Evolutionary conservation across 306 rosid species (phyloP), one percentile per base, ranked within the genome.

Genomic region (Quercus berberidifolia): DNA sequence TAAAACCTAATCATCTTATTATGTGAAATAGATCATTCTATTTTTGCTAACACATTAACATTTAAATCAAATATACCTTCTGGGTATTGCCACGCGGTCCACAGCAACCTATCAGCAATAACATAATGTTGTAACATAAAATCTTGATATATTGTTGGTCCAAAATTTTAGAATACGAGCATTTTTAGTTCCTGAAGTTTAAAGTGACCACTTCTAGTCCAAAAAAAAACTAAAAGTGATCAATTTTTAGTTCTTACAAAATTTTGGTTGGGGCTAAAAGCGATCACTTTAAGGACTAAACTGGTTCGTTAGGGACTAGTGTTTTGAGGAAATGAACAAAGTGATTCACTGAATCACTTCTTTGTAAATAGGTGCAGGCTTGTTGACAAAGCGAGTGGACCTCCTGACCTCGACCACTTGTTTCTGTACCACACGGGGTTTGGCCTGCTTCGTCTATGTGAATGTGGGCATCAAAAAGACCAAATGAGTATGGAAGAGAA

Each of bases 321-420:
- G 46, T 41, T 41, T 41, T 41, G 17, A 49, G 31, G 2, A 6
- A 54, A 52, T 58, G 1, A 23, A 21, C 17, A 35, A 55, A 9
- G 64, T n/a, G 51, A 38, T 43, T 25, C 55, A 75, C 23, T 10
- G 6, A 80, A 69, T 23, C n/a, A 41, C 46, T 41, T 41, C 46
- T 41, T 8, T 41, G 46, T 41, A 41, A 1, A 41, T 8, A 41
- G 46, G 46, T 41, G 46, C 46, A 8, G 12, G 88, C 67, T 65
- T 15, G 52, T 86, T 89, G 21, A 92, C 93, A 21, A 91, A 92
- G 14, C 93, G 97, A 81, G 85, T 64, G 14, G 97, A 91, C 74
- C 98, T 88, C 81, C 97, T 86, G 13, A 94, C 92, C 8, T 33
- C 87, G 52, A 88, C 89, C 4, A 80, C 69, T 69, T 89, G 82